These are phyloP conservation scores for Solanum peruvianum DNA, from an alignment of 257 asterid species.

Conservation along the genomic window DNA sequence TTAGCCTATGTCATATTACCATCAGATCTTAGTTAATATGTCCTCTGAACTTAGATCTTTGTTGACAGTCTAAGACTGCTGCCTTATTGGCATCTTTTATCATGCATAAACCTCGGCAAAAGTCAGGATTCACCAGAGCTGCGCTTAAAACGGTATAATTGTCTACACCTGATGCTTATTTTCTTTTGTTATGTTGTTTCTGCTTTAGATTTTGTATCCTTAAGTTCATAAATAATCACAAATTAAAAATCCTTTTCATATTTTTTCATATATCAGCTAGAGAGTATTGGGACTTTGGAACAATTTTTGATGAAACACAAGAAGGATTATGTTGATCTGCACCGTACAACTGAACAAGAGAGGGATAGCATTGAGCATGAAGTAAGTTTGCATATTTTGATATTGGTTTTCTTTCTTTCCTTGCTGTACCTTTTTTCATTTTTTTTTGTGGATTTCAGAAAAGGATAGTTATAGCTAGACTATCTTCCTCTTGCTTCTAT, in stretches of 20 bases:
- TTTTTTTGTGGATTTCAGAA: background rate
- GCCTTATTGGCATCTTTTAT: conserved; percentile 75
- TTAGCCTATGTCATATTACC: background rate
- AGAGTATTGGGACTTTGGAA: conserved; percentile 60
- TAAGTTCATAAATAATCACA: background rate
- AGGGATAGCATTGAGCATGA: conserved; percentile 93
- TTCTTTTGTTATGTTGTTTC: background rate
- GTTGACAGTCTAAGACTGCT: conserved; percentile 71
- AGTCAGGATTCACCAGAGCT: conserved; percentile 66
- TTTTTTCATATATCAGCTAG: conserved; percentile 37
- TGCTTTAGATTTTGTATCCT: background rate
- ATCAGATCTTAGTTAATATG: background rate
- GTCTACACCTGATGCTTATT: background rate
- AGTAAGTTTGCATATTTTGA: conserved; percentile 28
- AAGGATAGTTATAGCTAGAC: background rate
- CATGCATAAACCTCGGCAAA: conserved; percentile 57
- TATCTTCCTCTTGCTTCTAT: background rate
- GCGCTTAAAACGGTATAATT: conserved; percentile 62
- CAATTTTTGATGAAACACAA: conserved; percentile 78
- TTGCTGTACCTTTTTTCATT: background rate
- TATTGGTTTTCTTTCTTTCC: background rate
- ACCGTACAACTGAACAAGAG: conserved; percentile 85
- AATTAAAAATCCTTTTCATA: background rate
- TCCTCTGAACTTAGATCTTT: conserved; percentile 8
- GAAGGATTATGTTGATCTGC: conserved; percentile 81